Evolutionary conservation across 2,329 filamentous ascomycete species (phyloP).

Genomic region (Monosporascus sp.): DNA sequence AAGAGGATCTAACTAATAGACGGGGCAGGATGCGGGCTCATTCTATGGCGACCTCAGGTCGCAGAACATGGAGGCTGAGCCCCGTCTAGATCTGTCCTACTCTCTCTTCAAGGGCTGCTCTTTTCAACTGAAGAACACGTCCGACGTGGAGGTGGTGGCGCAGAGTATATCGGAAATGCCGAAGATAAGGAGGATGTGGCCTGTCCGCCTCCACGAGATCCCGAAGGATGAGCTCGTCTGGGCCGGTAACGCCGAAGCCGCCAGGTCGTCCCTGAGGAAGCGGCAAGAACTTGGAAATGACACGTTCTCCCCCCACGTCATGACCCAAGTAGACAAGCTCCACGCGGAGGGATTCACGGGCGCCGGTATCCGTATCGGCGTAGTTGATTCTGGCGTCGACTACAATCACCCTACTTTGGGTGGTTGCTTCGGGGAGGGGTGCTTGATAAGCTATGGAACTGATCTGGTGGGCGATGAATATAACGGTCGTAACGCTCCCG

Average conservation of each 20-base stretch:
- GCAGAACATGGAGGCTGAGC: conserved; percentile 10
- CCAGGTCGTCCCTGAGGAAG: background rate
- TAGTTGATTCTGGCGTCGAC: background rate
- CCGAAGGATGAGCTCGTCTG: background rate
- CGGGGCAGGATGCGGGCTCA: conserved; percentile 4
- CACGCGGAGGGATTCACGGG: background rate
- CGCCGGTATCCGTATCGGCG: background rate
- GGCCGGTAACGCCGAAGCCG: background rate
- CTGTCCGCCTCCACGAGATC: conserved; percentile 1
- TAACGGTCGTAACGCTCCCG: background rate
- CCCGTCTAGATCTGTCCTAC: conserved; percentile 17
- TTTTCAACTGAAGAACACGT: conserved; percentile 7
- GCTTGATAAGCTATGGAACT: background rate
- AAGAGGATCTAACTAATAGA: background rate
- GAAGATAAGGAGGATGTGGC: conserved; percentile 4
- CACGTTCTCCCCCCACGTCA: background rate
- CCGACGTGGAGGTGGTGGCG: background rate
- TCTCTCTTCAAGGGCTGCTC: conserved; percentile 22
- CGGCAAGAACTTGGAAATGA: background rate
- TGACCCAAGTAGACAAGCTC: conserved; percentile 1
- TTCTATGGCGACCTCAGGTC: conserved; percentile 13
- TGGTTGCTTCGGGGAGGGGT: background rate
- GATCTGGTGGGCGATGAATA: background rate
- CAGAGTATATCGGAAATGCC: conserved; percentile 5
- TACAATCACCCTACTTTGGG: background rate